Conservation (phyloP, 352 stramenopile genomes). For the Phytophthora litchii region DNA sequence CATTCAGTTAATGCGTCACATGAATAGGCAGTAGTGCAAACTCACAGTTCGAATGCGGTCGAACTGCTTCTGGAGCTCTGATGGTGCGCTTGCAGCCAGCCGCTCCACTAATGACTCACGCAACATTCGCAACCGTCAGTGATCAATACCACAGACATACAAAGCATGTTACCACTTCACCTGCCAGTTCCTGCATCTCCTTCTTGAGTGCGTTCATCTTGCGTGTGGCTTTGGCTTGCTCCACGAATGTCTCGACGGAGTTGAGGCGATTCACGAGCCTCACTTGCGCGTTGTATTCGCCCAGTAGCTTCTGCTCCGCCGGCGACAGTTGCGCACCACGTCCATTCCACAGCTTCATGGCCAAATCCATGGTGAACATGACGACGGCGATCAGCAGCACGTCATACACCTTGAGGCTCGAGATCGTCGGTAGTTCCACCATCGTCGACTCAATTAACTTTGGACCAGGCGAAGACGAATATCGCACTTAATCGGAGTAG, state of each 20-base stretch:
- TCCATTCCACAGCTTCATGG: slow-evolving; percentile 59
- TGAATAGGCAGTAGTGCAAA: slow-evolving; percentile 3
- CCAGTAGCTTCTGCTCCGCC: slow-evolving; percentile 59
- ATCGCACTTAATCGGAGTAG: slow-evolving; percentile 35
- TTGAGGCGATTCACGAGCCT: slow-evolving; percentile 82
- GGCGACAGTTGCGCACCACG: slow-evolving; percentile 59
- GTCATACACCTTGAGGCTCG: slow-evolving; percentile 69
- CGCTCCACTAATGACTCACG: slow-evolving; percentile 67
- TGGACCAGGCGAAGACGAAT: neutral
- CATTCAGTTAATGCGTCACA: neutral
- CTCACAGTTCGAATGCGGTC: slow-evolving; percentile 74
- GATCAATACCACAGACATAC: neutral
- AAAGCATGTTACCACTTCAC: slow-evolving; percentile 31
- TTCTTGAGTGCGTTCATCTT: slow-evolving; percentile 89
- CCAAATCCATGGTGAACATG: slow-evolving; percentile 57
- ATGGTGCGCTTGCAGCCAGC: slow-evolving; percentile 67
- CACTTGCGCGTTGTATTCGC: slow-evolving; percentile 81
- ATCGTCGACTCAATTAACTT: slow-evolving; percentile 8
- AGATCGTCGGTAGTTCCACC: slow-evolving; percentile 49
- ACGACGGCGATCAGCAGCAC: slow-evolving; percentile 69
- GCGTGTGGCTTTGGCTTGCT: slow-evolving; percentile 85
- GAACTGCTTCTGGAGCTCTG: slow-evolving; percentile 76
- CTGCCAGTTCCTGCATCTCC: slow-evolving; percentile 79
- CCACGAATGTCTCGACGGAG: slow-evolving; percentile 89
- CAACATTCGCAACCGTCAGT: neutral